phyloP scores from a whole-genome alignment of 176 grass and related monocot genomes.

The Bromus sterilis region DNA sequence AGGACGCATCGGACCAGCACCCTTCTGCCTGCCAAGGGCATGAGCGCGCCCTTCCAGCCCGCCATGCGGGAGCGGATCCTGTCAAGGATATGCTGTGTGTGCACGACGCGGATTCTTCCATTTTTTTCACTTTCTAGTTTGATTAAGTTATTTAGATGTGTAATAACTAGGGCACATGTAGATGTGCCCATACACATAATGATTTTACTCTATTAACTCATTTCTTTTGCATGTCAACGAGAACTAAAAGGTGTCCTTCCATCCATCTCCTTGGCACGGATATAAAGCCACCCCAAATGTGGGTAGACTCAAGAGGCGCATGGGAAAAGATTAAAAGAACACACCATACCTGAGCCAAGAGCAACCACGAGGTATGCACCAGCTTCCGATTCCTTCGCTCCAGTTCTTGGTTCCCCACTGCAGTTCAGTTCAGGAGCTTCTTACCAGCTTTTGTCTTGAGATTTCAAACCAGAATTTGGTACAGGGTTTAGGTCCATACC shows the following conservation, averaged over 20 bases:
- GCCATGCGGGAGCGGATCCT: too few species aligned
- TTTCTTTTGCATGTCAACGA: slow-evolving; percentile 9
- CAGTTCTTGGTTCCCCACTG: too few species aligned
- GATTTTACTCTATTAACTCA: too few species aligned
- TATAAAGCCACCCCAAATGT: neutral
- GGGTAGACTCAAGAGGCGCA: neutral
- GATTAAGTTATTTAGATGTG: too few species aligned
- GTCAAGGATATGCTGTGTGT: too few species aligned
- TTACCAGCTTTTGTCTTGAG: neutral
- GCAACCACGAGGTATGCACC: neutral
- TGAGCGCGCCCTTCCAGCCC: too few species aligned
- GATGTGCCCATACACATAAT: too few species aligned
- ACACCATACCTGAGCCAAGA: neutral
- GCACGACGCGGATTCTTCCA: too few species aligned
- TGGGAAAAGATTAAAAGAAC: neutral
- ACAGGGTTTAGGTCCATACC: neutral
- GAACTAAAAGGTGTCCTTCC: neutral
- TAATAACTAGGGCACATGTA: too few species aligned
- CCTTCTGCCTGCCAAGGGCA: too few species aligned
- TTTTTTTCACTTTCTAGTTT: too few species aligned
- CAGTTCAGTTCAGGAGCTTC: neutral
- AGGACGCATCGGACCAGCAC: too few species aligned
- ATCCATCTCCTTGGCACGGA: neutral
- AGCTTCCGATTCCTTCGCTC: neutral
- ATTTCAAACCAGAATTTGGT: neutral